phyloP scores from a whole-genome alignment of 2,329 filamentous ascomycete genomes.

The Monosporascus sp. region DNA sequence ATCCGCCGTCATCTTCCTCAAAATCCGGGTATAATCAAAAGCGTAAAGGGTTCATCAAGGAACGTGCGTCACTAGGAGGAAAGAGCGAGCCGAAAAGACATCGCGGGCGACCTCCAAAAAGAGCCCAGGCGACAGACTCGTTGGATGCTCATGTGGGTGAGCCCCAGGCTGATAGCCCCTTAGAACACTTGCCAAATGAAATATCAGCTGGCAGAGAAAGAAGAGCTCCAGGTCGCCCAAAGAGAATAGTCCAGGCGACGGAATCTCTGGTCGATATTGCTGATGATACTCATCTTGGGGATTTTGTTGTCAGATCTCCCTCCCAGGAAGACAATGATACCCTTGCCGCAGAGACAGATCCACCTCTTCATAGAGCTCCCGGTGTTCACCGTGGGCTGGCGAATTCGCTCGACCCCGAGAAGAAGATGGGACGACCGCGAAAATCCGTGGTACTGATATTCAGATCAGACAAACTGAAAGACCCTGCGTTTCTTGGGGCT shows the following conservation, averaged over 20 bases:
- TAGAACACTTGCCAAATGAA: neutral
- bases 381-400: constrained; percentile 22
- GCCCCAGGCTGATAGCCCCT: neutral
- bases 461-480: constrained; percentile 19
- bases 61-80: constrained; percentile 1
- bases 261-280: neutral
- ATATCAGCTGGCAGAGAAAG: neutral
- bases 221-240: neutral
- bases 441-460: constrained; percentile 27
- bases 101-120: constrained; percentile 7
- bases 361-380: constrained; percentile 8
- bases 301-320: neutral
- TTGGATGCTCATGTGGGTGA: neutral
- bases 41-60: neutral
- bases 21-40: constrained; percentile 8
- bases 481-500: constrained; percentile 14
- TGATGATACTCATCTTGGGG: neutral
- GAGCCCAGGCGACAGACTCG: neutral
- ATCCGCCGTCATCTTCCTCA: neutral
- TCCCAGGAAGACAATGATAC: neutral
- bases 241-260: neutral
- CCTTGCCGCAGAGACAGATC: neutral
- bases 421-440: constrained; percentile 20
- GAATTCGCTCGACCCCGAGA: constrained; percentile 22
- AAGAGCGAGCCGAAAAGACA: neutral